These are phyloP conservation scores for Stromatinia cepivora DNA, from an alignment of 2,329 filamentous ascomycete genomes.

Conservation along the genomic window DNA sequence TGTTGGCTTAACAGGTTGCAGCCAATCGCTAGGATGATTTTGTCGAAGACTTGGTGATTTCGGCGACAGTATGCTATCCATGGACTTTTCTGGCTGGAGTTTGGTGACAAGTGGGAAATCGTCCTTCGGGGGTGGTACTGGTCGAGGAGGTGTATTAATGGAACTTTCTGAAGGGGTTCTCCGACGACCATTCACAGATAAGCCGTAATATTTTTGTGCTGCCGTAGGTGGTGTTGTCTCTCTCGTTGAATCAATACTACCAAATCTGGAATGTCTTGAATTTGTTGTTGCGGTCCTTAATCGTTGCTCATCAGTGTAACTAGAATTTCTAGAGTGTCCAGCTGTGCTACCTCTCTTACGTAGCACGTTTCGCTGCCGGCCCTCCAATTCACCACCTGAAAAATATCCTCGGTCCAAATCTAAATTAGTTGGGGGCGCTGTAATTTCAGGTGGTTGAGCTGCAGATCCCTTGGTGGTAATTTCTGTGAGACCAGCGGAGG, in stretches of 20 bases:
- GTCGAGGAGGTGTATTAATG: conserved; percentile 64
- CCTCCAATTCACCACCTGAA: conserved; percentile 82
- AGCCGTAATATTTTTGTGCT: conserved; percentile 69
- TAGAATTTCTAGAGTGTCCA: conserved; percentile 68
- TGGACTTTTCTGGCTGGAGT: conserved; percentile 48
- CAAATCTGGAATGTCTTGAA: conserved; percentile 74
- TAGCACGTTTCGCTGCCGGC: conserved; percentile 72
- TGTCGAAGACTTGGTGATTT: conserved; percentile 49
- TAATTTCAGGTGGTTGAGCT: conserved; percentile 39
- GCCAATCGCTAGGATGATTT: conserved; percentile 49
- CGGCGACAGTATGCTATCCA: conserved; percentile 38
- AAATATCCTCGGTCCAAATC: conserved; percentile 81
- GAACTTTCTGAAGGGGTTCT: conserved; percentile 48
- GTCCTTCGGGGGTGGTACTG: conserved; percentile 58
- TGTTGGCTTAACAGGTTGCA: conserved; percentile 47
- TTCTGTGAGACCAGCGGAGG: conserved; percentile 27
- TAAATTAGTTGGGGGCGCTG: conserved; percentile 51
- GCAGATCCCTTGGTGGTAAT: conserved; percentile 37
- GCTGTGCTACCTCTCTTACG: conserved; percentile 70
- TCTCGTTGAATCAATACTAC: conserved; percentile 73
- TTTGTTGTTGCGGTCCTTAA: conserved; percentile 64
- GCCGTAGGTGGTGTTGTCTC: conserved; percentile 63
- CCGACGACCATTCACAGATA: conserved; percentile 39
- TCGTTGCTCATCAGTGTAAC: conserved; percentile 73
- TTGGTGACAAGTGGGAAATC: conserved; percentile 59